A percentile compares a stretch with the other conserved stretches of the same genome.
Conservation (phyloP, 495 filamentous ascomycete species). For the Penicillium cataractarum region DNA sequence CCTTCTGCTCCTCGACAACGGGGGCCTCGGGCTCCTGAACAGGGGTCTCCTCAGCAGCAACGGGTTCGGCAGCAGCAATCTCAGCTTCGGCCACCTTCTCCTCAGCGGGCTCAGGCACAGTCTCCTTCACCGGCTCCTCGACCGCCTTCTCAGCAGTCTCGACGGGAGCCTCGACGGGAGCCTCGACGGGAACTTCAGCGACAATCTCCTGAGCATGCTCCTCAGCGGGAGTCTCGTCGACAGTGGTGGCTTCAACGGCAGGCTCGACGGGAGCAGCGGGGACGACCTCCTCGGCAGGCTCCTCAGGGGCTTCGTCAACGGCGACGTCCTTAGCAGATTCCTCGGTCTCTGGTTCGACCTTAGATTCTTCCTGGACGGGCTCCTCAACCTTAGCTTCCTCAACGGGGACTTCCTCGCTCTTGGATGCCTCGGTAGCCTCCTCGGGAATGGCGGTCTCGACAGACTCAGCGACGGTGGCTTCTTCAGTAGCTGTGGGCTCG, state of each 20-base stretch:
- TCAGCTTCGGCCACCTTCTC: constrained; percentile 16
- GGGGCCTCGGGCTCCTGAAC: background rate
- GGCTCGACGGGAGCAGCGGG: constrained; percentile 1
- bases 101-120: constrained; percentile 13
- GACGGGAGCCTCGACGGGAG: constrained; percentile 11
- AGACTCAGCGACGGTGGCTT: background rate
- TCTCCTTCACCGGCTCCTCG: constrained; percentile 13
- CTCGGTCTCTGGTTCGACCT: constrained; percentile 7
- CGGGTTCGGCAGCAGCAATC: constrained; percentile 9
- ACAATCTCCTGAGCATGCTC: constrained; percentile 6
- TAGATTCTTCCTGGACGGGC: background rate
- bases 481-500: background rate
- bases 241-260: background rate
- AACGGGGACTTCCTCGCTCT: background rate
- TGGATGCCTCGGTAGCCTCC: background rate
- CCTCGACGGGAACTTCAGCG: no score
- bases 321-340: constrained; percentile 14
- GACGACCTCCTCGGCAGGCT: constrained; percentile 15
- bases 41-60: constrained; percentile 4
- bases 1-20: background rate
- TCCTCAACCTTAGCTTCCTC: constrained; percentile 1
- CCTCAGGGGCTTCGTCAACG: constrained; percentile 9
- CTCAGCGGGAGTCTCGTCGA: constrained; percentile 7
- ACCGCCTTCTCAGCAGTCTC: constrained; percentile 2
- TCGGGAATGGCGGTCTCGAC: background rate